A percentile compares a stretch with the other conserved stretches of the same genome.
phyloP scores from a whole-genome alignment of 345 rosid genomes.

The Nephelium lappaceum region DNA sequence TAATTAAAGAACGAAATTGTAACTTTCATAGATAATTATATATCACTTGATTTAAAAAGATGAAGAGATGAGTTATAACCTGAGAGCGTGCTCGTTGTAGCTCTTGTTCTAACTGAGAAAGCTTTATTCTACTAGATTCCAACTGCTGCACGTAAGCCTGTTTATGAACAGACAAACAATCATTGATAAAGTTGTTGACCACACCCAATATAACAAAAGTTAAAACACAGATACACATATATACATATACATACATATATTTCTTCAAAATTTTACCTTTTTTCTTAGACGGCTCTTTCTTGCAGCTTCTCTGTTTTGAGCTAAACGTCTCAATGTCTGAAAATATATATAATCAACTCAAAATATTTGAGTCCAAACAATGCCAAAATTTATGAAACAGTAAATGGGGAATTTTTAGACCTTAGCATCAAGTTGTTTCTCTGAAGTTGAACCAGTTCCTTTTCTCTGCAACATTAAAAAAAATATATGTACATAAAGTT shows the following conservation, averaged over 20 bases:
- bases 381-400: too few relatives aligned
- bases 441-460: conserved; percentile 65
- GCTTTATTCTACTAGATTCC: conserved; percentile 89
- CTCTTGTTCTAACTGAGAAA: conserved; percentile 89
- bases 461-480: conserved; percentile 63
- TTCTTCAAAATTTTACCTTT: conserved; percentile 49
- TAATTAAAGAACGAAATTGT: too few relatives aligned
- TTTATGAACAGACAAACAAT: conserved; percentile 1
- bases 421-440: conserved; percentile 92
- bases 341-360: conserved; percentile 6
- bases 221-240: too few relatives aligned
- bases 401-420: conserved; percentile 30
- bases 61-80: conserved; percentile 40
- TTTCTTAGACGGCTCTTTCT: conserved; percentile 95
- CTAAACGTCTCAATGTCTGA: conserved; percentile 95
- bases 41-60: too few relatives aligned
- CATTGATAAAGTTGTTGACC: neutral
- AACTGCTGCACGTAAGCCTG: conserved; percentile 99
- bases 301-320: conserved; percentile 99
- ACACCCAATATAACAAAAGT: neutral
- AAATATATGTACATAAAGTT: neutral
- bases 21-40: too few relatives aligned
- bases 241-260: too few relatives aligned
- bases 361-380: neutral
- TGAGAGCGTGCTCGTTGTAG: conserved; percentile 95